Evolutionary conservation across 2,329 filamentous ascomycete species (phyloP), one percentile per base, ranked within the genome.

Genomic region (Talaromyces sp.): DNA sequence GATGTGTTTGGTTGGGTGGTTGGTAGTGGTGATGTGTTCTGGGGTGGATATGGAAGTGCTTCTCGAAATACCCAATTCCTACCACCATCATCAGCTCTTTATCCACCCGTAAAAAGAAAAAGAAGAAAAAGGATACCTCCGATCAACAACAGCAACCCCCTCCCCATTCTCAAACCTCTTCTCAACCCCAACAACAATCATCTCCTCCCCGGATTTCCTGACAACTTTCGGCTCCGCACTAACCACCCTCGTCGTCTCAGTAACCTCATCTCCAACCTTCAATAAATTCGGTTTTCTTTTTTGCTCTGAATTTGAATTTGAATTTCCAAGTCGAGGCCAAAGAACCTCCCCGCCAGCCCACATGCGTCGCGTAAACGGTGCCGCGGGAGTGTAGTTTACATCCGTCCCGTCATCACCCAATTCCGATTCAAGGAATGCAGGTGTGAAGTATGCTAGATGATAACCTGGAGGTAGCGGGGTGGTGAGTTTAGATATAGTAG

Each of bases 321-420:
- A n/a, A n/a, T n/a, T n/a, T n/a, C n/a, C n/a, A n/a, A n/a, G n/a
- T n/a, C 63, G 60, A 31, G 70, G 59, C 64, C 89, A 89, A 1
- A 68, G 68, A 7, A 97, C 73, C 40, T 81, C 80, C 0, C 93
- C 94, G 33, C 92, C 91, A 10, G 89, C 90, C 94, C 94, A 99
- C 77, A 99, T 85, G 13, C 94, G 85, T 21, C 89, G 83, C 53
- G 80, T 80, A 70, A 89, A 96, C 1, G 85, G 85, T 2, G 70
- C 69, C 1, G 87, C 89, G 0, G 93, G 93, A 28, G 80, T 86
- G 68, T 96, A 91, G 55, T 87, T 79, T 2, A 83, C 78, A 71
- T 97, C 93, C 1, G 92, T 95, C 58, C 93, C 93, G 75, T 97
- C 94, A 1, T 84, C 78, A n/a, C 91, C 81, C 39, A 97, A 82